Evolutionary conservation across 2,329 filamentous ascomycete species (phyloP).

Genomic region (Thermochaetoides dissita): DNA sequence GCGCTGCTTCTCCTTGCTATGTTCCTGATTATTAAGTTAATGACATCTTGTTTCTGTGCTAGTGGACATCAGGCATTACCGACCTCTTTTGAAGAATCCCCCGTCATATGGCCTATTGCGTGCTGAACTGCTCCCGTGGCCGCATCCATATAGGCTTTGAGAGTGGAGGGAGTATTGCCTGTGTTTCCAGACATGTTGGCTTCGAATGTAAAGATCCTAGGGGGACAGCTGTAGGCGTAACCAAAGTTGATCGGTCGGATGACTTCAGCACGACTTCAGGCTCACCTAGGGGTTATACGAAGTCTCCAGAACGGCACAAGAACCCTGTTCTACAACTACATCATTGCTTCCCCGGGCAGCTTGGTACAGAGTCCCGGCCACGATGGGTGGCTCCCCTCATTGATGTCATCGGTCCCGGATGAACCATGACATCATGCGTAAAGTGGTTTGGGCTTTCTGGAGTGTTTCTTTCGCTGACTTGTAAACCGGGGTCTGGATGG

Average conservation of each 20-base stretch:
- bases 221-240: conserved; percentile 5
- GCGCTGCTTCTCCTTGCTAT: conserved; percentile 52
- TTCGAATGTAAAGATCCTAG: conserved; percentile 28
- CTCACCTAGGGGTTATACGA: no score
- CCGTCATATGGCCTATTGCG: conserved; percentile 57
- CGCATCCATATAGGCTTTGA: conserved; percentile 63
- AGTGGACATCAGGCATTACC: conserved; percentile 16
- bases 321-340: no score
- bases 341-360: no score
- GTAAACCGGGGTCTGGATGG: no score
- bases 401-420: no score
- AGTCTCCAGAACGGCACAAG: no score
- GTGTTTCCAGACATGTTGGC: conserved; percentile 20
- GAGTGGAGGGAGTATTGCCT: conserved; percentile 54
- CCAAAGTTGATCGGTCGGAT: neutral
- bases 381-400: no score
- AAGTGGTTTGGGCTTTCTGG: no score
- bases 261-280: no score
- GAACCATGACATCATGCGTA: no score
- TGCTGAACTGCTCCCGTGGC: conserved; percentile 61
- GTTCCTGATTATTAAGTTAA: conserved; percentile 18
- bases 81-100: conserved; percentile 50
- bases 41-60: neutral
- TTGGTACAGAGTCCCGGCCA: no score
- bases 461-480: no score